Evolutionary conservation across 345 rosid genomes (phyloP).

Genomic region (Reutealis trisperma): DNA sequence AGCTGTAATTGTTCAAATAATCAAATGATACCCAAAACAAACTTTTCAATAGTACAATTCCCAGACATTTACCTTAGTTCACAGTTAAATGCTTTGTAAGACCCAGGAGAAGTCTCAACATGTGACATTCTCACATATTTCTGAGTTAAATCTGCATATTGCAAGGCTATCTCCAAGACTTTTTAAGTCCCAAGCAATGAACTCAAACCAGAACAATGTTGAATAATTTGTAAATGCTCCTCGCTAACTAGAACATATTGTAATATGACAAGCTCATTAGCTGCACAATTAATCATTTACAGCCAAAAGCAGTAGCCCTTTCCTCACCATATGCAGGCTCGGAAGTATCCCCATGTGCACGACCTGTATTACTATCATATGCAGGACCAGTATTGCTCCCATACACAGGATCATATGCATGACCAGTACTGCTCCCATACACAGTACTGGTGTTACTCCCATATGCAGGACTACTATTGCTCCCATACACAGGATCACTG

Average conservation of each 20-base stretch:
- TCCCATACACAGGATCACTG: neutral
- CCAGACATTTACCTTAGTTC: neutral
- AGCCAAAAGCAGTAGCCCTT: neutral
- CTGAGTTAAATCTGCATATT: neutral
- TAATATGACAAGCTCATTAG: neutral
- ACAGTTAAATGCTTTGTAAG: neutral
- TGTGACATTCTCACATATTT: slow-evolving; percentile 1
- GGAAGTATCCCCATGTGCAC: neutral
- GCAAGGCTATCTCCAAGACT: neutral
- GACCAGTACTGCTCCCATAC: neutral
- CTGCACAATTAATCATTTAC: neutral
- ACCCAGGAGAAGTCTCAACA: neutral
- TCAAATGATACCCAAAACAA: no score
- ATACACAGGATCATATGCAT: neutral
- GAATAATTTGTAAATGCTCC: no score
- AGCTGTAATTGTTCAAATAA: no score
- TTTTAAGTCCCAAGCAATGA: neutral
- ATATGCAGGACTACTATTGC: neutral
- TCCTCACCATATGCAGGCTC: neutral
- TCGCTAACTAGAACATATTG: neutral
- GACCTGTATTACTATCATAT: neutral
- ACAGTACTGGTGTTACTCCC: neutral
- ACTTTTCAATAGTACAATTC: neutral
- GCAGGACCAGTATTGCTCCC: neutral
- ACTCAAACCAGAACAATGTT: neutral